Conservation (phyloP, 305 asterid species). For the Plantago rigida region DNA sequence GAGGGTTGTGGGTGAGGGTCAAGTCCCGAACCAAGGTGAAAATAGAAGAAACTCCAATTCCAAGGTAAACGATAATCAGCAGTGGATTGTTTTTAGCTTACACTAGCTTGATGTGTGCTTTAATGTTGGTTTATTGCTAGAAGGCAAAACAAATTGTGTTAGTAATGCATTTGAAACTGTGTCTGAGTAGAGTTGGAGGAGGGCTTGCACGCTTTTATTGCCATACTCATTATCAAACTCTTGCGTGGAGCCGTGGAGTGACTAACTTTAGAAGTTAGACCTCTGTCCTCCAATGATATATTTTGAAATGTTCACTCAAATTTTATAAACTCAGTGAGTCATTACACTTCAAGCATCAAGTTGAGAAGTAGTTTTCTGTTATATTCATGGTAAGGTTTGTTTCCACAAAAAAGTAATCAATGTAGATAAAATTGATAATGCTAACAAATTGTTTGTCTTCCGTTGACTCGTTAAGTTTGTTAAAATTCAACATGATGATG, state of each 20-base stretch:
- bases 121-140: background rate
- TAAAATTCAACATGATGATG: background rate
- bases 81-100: background rate
- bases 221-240: background rate
- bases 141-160: background rate
- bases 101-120: background rate
- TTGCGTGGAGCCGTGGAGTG: background rate
- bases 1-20: background rate
- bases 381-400: background rate
- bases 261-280: background rate
- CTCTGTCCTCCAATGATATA: background rate
- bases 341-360: background rate
- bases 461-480: background rate
- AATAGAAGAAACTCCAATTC: conserved; percentile 2
- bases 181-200: too few relatives aligned
- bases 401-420: background rate
- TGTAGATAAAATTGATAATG: background rate
- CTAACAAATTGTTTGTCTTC: too few relatives aligned
- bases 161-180: background rate
- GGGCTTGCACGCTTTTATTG: background rate
- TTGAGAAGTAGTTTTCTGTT: background rate
- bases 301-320: background rate
- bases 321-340: background rate
- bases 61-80: background rate
- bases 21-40: background rate